Conservation (phyloP, 352 stramenopile genomes). For the Pythium volutum region DNA sequence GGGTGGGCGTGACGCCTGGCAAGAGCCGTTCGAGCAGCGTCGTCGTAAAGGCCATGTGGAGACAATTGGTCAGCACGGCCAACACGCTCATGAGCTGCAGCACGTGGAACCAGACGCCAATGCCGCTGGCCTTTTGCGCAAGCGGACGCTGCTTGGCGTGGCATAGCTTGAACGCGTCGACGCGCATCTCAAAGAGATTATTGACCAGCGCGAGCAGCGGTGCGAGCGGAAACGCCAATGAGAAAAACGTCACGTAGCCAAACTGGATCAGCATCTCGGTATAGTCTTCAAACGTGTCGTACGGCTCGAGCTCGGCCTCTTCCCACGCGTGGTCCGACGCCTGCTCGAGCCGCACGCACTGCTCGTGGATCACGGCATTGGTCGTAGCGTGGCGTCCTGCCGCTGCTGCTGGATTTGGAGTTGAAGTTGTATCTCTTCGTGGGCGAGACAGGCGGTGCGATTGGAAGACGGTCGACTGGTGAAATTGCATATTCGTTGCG, state of each 20-base stretch:
- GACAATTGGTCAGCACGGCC: conserved; percentile 95
- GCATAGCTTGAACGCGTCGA: conserved; percentile 95
- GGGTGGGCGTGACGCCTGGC: conserved; percentile 27
- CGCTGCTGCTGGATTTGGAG: no score
- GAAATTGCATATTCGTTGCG: conserved; percentile 59
- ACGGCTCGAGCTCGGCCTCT: conserved; percentile 86
- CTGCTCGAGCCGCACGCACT: conserved; percentile 79
- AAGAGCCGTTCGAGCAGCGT: conserved; percentile 56
- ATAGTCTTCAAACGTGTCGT: conserved; percentile 96
- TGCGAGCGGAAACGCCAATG: conserved; percentile 92
- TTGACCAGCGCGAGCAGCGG: conserved; percentile 92
- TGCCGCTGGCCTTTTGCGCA: conserved; percentile 91
- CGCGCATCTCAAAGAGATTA: conserved; percentile 91
- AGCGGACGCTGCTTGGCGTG: conserved; percentile 88
- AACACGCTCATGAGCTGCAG: conserved; percentile 95
- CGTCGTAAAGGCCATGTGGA: conserved; percentile 89
- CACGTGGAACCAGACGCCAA: conserved; percentile 86
- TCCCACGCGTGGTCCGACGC: conserved; percentile 85
- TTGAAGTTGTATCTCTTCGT: no score
- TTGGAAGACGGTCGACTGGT: conserved; percentile 62
- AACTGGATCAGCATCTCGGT: conserved; percentile 94
- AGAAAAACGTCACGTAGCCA: conserved; percentile 95
- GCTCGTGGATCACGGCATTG: conserved; percentile 69
- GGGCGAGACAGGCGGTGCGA: background rate
- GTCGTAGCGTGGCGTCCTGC: background rate